Percentiles rank a stretch among this genome's conserved stretches.
Conservation (phyloP, 2,329 filamentous ascomycete genomes). For the Aureobasidium sp. region DNA sequence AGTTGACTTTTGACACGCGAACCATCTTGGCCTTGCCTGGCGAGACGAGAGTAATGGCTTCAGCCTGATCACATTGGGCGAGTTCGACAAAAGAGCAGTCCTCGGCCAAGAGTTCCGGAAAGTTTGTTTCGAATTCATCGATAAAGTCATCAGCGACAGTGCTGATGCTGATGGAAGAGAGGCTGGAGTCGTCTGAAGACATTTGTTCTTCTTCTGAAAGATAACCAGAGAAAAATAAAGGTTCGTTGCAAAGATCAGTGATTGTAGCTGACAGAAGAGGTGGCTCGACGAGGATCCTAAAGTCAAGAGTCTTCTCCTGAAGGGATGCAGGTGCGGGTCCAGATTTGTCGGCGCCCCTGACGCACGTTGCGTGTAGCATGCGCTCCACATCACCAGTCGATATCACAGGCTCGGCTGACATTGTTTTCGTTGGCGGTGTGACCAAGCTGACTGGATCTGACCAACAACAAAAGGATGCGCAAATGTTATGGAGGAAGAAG, state of each 20-base stretch:
- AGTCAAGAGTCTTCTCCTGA: slow-evolving; percentile 14
- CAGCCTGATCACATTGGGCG: slow-evolving; percentile 23
- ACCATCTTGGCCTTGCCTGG: slow-evolving; percentile 27
- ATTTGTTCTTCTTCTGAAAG: slow-evolving; percentile 24
- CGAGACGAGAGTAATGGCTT: slow-evolving; percentile 25
- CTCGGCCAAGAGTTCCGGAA: slow-evolving; percentile 23
- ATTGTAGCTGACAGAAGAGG: slow-evolving; percentile 16
- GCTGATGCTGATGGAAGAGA: slow-evolving; percentile 19
- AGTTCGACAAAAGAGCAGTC: slow-evolving; percentile 21
- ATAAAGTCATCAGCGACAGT: slow-evolving; percentile 3
- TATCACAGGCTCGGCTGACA: slow-evolving; percentile 11
- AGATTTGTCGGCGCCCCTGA: slow-evolving; percentile 3
- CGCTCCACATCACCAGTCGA: slow-evolving; percentile 11
- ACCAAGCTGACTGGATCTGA: slow-evolving; percentile 10
- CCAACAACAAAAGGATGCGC: not conserved
- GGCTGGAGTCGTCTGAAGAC: slow-evolving; percentile 22
- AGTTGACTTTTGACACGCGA: slow-evolving; percentile 3
- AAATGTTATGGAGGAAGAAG: not conserved
- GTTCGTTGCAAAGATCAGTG: slow-evolving; percentile 16
- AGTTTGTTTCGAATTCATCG: slow-evolving; percentile 17
- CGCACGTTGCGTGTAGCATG: slow-evolving; percentile 10
- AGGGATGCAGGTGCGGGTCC: slow-evolving; percentile 12
- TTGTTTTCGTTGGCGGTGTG: slow-evolving; percentile 10
- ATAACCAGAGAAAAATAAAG: slow-evolving; percentile 20
- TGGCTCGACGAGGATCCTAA: slow-evolving; percentile 7